Evolutionary conservation across 345 rosid genomes (phyloP), one percentile per base, ranked within the genome.

Genomic region (Hibiscus mutabilis): DNA sequence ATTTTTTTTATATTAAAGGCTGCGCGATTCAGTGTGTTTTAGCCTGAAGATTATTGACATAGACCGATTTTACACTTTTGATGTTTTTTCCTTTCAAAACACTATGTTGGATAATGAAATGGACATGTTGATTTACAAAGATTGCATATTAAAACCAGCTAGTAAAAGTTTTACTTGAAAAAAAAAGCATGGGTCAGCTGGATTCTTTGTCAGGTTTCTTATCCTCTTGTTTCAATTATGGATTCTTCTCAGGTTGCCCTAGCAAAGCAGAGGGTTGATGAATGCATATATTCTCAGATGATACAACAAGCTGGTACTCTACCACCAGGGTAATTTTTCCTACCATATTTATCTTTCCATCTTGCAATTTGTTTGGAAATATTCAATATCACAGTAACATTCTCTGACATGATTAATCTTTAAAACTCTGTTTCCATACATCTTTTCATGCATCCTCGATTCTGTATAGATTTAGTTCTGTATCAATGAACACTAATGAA

Each of bases 191-290:
- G 27, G 47, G 12, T 4, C 42, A 2, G 13, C 35, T 44, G 47
- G n/a, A 25, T 71, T n/a, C 12, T 44, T 22, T 35, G 51, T 61
- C 22, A n/a, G 8, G 33, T 18, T 18, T 59, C 70, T 68, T 53
- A 53, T 5, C 52, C 3, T 66, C 16, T 18, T 33, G 6, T 68
- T 33, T 68, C 11, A 40, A 24, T 60, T 60, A 12, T 42, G 27
- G 21, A 19, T 70, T 57, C 15, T 35, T 79, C 1, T 33, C 77
- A 86, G 89, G 89, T 88, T 46, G 91, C 91, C 37, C 67, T 88
- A 77, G 91, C 93, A 61, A 88, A 86, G 75, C 89, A 83, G 81
- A 79, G 81, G 74, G 88, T 88, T n/a, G 91, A 86, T 63, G 93
- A 86, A 52, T 85, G 83, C 84, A 82, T 86, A 35, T 85, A 79